Percentiles rank a stretch among this genome's conserved stretches.
phyloP scores from a whole-genome alignment of 331 rosid species.

The Quercus tomentella region DNA sequence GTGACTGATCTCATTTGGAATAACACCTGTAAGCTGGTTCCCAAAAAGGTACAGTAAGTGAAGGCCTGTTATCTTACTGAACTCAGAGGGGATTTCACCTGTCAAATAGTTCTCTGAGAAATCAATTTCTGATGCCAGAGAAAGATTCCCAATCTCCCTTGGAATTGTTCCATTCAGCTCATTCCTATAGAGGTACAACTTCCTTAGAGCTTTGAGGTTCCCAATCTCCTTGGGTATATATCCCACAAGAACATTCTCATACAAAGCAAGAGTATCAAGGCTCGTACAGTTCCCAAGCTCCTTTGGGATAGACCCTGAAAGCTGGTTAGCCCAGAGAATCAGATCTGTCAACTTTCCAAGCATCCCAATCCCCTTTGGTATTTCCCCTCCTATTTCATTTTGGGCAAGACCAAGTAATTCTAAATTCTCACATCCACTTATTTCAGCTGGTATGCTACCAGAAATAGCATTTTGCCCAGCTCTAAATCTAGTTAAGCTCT shows the following conservation, averaged over 20 bases:
- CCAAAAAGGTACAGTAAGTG: constrained; percentile 76
- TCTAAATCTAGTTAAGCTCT: constrained; percentile 55
- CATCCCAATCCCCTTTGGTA: constrained; percentile 80
- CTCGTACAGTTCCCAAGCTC: constrained; percentile 75
- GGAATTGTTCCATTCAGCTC: constrained; percentile 89
- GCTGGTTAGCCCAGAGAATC: constrained; percentile 61
- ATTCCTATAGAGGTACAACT: constrained; percentile 74
- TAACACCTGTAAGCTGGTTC: constrained; percentile 78
- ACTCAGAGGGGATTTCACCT: constrained; percentile 72
- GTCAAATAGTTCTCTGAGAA: constrained; percentile 72
- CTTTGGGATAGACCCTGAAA: constrained; percentile 75
- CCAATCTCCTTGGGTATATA: constrained; percentile 66
- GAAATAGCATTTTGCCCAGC: constrained; percentile 85
- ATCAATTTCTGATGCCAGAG: constrained; percentile 58
- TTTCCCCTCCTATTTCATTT: constrained; percentile 65
- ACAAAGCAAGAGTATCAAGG: constrained; percentile 70
- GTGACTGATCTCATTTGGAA: constrained; percentile 63
- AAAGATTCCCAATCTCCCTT: constrained; percentile 79
- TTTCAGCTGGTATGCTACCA: constrained; percentile 72
- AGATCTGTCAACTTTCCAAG: constrained; percentile 56
- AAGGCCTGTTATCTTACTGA: constrained; percentile 61
- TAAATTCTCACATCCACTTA: constrained; percentile 64
- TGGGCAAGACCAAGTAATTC: constrained; percentile 82
- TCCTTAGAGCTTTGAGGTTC: constrained; percentile 54
- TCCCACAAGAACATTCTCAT: constrained; percentile 66